Base-by-base conservation (phyloP, 192 early-diverging fungal genomes). In the Mortierella antarctica region DNA sequence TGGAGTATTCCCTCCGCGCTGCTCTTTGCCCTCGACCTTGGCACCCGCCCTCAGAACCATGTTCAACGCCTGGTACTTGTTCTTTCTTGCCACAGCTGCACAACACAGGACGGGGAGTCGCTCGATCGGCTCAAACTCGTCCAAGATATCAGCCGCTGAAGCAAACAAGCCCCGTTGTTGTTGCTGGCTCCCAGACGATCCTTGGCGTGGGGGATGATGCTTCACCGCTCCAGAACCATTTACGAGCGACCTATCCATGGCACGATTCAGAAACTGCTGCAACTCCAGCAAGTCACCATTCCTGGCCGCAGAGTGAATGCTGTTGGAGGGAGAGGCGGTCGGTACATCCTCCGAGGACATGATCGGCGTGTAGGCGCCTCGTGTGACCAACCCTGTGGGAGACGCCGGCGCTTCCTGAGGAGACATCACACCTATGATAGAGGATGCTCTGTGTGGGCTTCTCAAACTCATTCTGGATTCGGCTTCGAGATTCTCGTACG, bases 41-140 rank as follows among this genome's bases (percentile, higher is more conserved):
- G 77, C 77, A 7, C 77, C 77, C 23, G 77, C 77, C 48, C 58
- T 71, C 11, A 72, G 46, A 0, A 80, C 77, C 65, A 80, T 68
- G 47, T 67, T 72, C 65, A 80, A 57, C 14, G 77, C 65, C 65
- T 72, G 65, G 42, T 72, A 80, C 60, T 72, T 80, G 65, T 80
- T 80, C 54, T 80, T 80, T 4, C 77, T 61, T 18, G 77, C 77
- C 14, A 80, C 77, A 0, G 77, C 70, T 13, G 70, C 77, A 45
- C 77, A 80, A 8, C 77, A 80, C n/a, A 80, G 52, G 10, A 72
- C 77, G 7, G 77, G 77, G 1, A 80, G 53, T 13, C 59, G 51
- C 55, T 80, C 77, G 17, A 72, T 68, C 20, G 70, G 65, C 47
- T 72, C 77, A 15, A 56, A 40, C 13, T 80, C 65, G 17, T 80